These are phyloP conservation scores for Macrophomina tecta DNA, from an alignment of 2,329 filamentous ascomycete species.

Conservation along the genomic window DNA sequence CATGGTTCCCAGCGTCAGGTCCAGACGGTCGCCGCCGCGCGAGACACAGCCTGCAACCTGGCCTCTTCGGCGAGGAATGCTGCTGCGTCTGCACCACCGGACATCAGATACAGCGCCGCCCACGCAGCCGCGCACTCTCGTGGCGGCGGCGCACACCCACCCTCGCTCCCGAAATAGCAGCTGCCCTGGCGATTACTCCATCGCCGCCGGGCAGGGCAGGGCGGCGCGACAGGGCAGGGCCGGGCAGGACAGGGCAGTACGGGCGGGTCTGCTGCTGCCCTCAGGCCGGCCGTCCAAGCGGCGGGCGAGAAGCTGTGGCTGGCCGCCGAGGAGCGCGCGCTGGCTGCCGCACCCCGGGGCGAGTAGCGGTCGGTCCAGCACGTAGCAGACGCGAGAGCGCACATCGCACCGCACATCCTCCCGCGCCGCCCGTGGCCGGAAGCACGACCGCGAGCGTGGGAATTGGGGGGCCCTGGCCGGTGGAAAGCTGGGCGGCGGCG, in stretches of 20 bases:
- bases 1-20: constrained; percentile 17
- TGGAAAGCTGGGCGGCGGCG: constrained; percentile 13
- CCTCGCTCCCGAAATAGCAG: constrained; percentile 24
- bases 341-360: constrained; percentile 3
- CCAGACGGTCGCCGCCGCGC: constrained; percentile 7
- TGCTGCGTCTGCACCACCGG: neutral
- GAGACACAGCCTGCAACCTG: constrained; percentile 23
- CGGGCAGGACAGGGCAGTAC: constrained; percentile 2
- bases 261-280: constrained; percentile 15
- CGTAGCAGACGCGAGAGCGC: neutral
- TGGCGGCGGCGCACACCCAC: constrained; percentile 19
- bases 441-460: constrained; percentile 17
- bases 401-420: constrained; percentile 25
- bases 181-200: constrained; percentile 20
- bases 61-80: constrained; percentile 24
- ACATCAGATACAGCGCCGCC: neutral
- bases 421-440: constrained; percentile 22
- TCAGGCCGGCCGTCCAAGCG: constrained; percentile 13
- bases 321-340: constrained; percentile 10
- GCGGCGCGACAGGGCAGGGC: neutral
- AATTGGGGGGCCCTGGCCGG: constrained; percentile 18
- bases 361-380: neutral
- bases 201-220: constrained; percentile 6
- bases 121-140: constrained; percentile 15
- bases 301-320: constrained; percentile 6